phyloP scores from a whole-genome alignment of 2,329 filamentous ascomycete species.

The Magnaporthiopsis poae region DNA sequence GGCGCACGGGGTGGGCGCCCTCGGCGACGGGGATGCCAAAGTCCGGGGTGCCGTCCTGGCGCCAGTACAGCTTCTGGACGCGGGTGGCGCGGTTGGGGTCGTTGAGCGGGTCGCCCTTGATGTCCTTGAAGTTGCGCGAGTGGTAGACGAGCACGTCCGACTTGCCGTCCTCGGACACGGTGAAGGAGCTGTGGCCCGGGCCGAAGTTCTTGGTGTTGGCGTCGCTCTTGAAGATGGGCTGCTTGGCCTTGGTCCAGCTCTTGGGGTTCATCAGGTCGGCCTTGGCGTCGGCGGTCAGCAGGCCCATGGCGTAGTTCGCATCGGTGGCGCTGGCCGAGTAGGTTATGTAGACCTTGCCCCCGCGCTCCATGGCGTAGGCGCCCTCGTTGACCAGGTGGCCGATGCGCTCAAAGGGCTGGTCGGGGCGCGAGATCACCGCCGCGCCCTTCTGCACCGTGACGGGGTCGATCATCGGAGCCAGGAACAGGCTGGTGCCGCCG shows the following conservation, averaged over 20 bases:
- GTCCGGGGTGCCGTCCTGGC: constrained; percentile 20
- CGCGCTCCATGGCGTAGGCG: constrained; percentile 11
- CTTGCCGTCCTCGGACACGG: constrained; percentile 20
- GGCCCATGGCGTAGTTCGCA: constrained; percentile 14
- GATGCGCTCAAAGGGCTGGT: constrained; percentile 16
- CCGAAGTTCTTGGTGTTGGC: constrained; percentile 19
- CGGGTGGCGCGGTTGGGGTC: constrained; percentile 17
- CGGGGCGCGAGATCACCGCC: constrained; percentile 16
- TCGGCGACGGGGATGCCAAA: constrained; percentile 21
- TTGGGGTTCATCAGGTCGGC: constrained; percentile 15
- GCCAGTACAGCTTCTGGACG: constrained; percentile 24
- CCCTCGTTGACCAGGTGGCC: constrained; percentile 14
- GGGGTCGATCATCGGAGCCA: constrained; percentile 19
- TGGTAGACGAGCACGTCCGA: constrained; percentile 20
- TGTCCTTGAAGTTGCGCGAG: constrained; percentile 20
- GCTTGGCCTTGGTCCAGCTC: constrained; percentile 18
- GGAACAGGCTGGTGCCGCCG: constrained; percentile 13
- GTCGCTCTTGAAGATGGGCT: constrained; percentile 21
- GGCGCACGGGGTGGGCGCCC: constrained; percentile 12
- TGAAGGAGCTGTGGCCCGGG: constrained; percentile 22
- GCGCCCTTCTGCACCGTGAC: constrained; percentile 17
- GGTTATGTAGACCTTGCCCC: constrained; percentile 12
- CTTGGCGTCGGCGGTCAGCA: constrained; percentile 9
- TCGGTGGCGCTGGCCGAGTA: constrained; percentile 14
- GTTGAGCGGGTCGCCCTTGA: constrained; percentile 19